Conservation (phyloP, 2,329 filamentous ascomycete species). For the Chrysoporthe cubensis region DNA sequence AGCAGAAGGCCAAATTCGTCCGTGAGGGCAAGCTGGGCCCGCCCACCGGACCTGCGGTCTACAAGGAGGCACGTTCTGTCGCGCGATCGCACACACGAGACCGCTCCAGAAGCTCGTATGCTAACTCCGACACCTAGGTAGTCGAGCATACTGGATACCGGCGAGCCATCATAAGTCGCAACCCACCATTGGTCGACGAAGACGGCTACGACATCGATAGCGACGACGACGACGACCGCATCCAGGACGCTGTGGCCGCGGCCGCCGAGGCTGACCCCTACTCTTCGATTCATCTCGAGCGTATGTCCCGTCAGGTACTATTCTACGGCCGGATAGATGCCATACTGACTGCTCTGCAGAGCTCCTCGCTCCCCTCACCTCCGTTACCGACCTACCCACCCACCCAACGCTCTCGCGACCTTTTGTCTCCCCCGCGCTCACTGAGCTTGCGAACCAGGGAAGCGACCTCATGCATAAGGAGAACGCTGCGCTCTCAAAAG, state of each 20-base stretch:
- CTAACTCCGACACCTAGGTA: constrained; percentile 52
- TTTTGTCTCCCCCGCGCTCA: constrained; percentile 74
- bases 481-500: constrained; percentile 71
- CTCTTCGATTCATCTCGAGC: constrained; percentile 70
- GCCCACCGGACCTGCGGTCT: constrained; percentile 67
- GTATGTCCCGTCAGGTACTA: constrained; percentile 49
- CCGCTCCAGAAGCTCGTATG: constrained; percentile 21
- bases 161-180: constrained; percentile 74
- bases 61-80: constrained; percentile 65
- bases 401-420: constrained; percentile 77
- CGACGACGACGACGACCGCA: constrained; percentile 68
- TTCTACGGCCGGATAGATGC: neutral
- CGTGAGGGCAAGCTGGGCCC: constrained; percentile 71
- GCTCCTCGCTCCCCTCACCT: constrained; percentile 74
- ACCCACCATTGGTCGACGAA: constrained; percentile 73
- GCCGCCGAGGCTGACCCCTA: constrained; percentile 78
- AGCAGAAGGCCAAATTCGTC: constrained; percentile 73
- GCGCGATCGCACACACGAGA: constrained; percentile 4
- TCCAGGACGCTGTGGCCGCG: constrained; percentile 62
- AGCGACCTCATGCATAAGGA: constrained; percentile 76
- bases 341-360: constrained; percentile 51
- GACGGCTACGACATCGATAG: constrained; percentile 78
- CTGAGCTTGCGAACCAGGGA: constrained; percentile 70
- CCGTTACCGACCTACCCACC: constrained; percentile 72
- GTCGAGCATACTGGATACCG: constrained; percentile 75